A percentile compares a stretch with the other conserved stretches of the same genome.
Conservation (phyloP, 164 flowering plant species). For the Pachysandra terminalis region DNA sequence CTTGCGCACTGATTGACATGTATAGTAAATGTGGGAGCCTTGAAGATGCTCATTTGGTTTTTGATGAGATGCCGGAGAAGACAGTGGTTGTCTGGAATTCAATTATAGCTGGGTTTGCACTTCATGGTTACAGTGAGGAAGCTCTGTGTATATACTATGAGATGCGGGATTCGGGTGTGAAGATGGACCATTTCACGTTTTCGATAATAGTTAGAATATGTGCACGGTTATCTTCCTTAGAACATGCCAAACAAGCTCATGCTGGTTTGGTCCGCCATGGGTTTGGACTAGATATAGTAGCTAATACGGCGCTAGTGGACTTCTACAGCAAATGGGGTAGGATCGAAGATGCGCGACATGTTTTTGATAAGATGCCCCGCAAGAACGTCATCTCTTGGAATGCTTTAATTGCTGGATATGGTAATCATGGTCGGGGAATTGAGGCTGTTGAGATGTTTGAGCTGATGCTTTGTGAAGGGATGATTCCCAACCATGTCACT, state of each 20-base stretch:
- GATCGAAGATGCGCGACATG: not conserved
- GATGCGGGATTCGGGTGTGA: no score
- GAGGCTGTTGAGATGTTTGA: not conserved
- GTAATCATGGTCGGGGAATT: not conserved
- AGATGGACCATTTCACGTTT: no score
- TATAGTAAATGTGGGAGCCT: not conserved
- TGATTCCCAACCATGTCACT: not conserved
- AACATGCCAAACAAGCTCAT: slow-evolving; percentile 67
- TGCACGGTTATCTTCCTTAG: slow-evolving; percentile 46
- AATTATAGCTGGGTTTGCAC: no score
- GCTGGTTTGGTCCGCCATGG: slow-evolving; percentile 57
- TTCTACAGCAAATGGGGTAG: slow-evolving; percentile 1
- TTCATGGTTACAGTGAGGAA: no score
- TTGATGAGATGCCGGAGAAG: slow-evolving; percentile 1
- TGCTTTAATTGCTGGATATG: slow-evolving; percentile 3
- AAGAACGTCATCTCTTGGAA: not conserved
- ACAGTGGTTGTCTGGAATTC: slow-evolving; percentile 29
- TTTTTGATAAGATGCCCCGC: not conserved
- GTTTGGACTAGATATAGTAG: slow-evolving; percentile 55
- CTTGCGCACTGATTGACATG: not conserved
- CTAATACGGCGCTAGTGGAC: slow-evolving; percentile 30
- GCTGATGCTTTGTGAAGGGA: not conserved
- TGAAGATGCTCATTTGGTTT: not conserved
- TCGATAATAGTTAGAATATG: slow-evolving; percentile 14
- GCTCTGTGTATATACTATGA: no score